Base-by-base conservation (phyloP, 371 early-diverging fungal species). In the Rhizopus stolonifer region DNA sequence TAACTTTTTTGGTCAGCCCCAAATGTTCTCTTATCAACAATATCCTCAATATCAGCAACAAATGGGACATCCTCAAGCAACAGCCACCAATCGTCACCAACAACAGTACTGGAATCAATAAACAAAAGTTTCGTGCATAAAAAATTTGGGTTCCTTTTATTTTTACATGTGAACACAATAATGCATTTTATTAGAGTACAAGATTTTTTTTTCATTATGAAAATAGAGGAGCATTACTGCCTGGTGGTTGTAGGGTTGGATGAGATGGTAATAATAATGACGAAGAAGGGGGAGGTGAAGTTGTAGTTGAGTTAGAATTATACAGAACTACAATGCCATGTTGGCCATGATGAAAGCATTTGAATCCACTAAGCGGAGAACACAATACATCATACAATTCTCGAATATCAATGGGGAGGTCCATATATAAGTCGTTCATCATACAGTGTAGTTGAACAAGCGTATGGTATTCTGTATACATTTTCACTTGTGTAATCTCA, bases 1-100 rank as follows among this genome's bases (percentile, higher is more conserved):
- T 21, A 59, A 49, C 29, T 67, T 63, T 23, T 63, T 67, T 39
- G 64, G 67, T n/a, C 67, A 67, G 38, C 67, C 67, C 54, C 67
- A 67, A 43, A 67, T 67, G 60, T 60, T 67, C 42, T 65, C 65
- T 46, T 65, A 65, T 32, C 54, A 53, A 19, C 65, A 65, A 43
- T 60, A 64, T 46, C 65, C 64, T 46, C 64, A 54, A 34, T 57
- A 43, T 21, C 60, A 64, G 38, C 64, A 58, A 34, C 59, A 62
- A 18, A 52, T 62, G 57, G 31, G 15, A 17, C 17, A 29, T 31
- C 57, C 48, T 39, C 56, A 54, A 44, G 26, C 50, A 11, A 39
- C 36, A 17, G 45, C 47, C 33, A 55, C 55, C 32, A 51, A 57
- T 42, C 63, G 63, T 34, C 49, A 47, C 11, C 60, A 59, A 46